A percentile compares a stretch with the other conserved stretches of the same genome.
Conservation (phyloP, 805 yeast species). For the Lachancea lanzarotensis region DNA sequence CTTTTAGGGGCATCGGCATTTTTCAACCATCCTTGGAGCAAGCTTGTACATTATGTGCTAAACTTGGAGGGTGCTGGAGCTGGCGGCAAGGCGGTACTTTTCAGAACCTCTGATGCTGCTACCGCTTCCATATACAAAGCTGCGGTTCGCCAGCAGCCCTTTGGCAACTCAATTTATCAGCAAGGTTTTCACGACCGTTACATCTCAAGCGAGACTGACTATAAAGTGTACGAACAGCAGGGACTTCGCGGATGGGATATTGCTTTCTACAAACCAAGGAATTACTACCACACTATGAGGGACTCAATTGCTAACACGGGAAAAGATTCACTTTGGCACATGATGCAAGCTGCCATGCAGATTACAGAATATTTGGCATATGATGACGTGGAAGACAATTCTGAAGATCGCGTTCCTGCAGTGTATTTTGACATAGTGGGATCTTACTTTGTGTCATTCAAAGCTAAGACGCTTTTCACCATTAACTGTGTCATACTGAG, state of each 20-base stretch:
- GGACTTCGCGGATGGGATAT: slow-evolving; percentile 84
- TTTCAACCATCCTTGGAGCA: slow-evolving; percentile 65
- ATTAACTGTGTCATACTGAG: slow-evolving; percentile 48
- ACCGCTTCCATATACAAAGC: slow-evolving; percentile 52
- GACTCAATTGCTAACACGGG: slow-evolving; percentile 64
- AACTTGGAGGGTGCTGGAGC: slow-evolving; percentile 92
- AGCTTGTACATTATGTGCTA: slow-evolving; percentile 54
- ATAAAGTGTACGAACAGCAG: slow-evolving; percentile 55
- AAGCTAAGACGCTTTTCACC: slow-evolving; percentile 44
- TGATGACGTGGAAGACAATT: slow-evolving; percentile 27
- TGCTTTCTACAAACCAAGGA: slow-evolving; percentile 82
- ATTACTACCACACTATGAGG: slow-evolving; percentile 70
- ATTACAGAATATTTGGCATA: slow-evolving; percentile 43
- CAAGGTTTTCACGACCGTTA: slow-evolving; percentile 73
- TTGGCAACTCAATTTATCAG: slow-evolving; percentile 74
- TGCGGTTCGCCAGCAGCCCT: slow-evolving; percentile 54
- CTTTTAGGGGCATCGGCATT: slow-evolving; percentile 74
- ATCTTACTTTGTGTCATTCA: slow-evolving; percentile 44
- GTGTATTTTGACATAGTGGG: slow-evolving; percentile 64
- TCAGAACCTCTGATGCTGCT: slow-evolving; percentile 76
- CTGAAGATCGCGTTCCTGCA: slow-evolving; percentile 37
- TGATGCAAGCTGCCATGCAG: slow-evolving; percentile 68
- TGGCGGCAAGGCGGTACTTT: slow-evolving; percentile 76
- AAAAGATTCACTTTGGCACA: slow-evolving; percentile 72
- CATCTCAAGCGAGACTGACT: slow-evolving; percentile 80